Evolutionary conservation across 148 eudicot species (phyloP).

Genomic region (Chenopodium quinoa): DNA sequence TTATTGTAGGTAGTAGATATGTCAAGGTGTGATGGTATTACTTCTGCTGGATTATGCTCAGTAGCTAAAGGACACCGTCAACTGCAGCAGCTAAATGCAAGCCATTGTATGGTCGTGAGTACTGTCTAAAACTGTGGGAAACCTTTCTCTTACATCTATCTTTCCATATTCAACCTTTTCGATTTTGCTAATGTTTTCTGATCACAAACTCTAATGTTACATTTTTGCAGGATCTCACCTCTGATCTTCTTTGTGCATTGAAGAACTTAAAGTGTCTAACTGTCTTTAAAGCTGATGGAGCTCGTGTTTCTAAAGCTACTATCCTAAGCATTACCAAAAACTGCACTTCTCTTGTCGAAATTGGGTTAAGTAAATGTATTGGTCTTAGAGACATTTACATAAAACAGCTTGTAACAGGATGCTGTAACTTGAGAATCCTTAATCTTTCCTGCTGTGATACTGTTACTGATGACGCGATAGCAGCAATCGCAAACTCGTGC

Average conservation of each 20-base stretch:
- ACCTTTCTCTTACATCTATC: slow-evolving; percentile 11
- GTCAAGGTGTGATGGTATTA: slow-evolving; percentile 65
- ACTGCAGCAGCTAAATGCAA: slow-evolving; percentile 50
- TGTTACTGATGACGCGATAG: slow-evolving; percentile 59
- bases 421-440: slow-evolving; percentile 44
- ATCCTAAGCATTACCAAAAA: slow-evolving; percentile 40
- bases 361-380: slow-evolving; percentile 73
- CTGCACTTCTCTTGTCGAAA: slow-evolving; percentile 48
- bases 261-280: slow-evolving; percentile 44
- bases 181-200: neutral
- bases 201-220: neutral
- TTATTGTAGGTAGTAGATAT: slow-evolving; percentile 52
- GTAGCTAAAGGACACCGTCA: slow-evolving; percentile 45
- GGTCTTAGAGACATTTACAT: slow-evolving; percentile 54
- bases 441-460: slow-evolving; percentile 66
- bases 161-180: too few species aligned
- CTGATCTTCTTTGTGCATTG: slow-evolving; percentile 34
- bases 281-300: slow-evolving; percentile 56
- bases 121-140: slow-evolving; percentile 34
- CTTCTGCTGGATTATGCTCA: slow-evolving; percentile 46
- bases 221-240: slow-evolving; percentile 54
- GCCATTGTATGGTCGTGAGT: slow-evolving; percentile 78
- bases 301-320: slow-evolving; percentile 45
- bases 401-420: slow-evolving; percentile 42
- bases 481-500: slow-evolving; percentile 54